phyloP scores from a whole-genome alignment of 2,329 filamentous ascomycete genomes.

The Claviceps paspali region DNA sequence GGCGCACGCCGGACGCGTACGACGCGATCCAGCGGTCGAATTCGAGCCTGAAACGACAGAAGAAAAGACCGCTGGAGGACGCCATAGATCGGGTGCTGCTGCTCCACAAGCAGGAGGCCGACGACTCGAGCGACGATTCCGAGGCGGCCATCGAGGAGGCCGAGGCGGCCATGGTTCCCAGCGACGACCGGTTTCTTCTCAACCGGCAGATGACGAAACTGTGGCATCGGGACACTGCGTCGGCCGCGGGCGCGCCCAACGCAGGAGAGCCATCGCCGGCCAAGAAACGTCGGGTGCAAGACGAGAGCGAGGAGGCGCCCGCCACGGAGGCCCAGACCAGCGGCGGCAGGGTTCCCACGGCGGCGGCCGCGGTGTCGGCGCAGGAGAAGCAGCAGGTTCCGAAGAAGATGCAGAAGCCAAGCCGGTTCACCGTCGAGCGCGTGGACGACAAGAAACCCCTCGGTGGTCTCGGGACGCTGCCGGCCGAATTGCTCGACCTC shows the following conservation, averaged over 20 bases:
- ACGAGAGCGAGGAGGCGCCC: slow-evolving; percentile 12
- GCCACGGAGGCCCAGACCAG: slow-evolving; percentile 3
- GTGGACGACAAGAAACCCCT: slow-evolving; percentile 10
- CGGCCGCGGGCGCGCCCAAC: slow-evolving; percentile 5
- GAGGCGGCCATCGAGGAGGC: slow-evolving; percentile 32
- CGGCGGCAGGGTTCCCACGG: not conserved
- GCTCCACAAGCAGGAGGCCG: slow-evolving; percentile 50
- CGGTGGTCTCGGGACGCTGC: slow-evolving; percentile 16
- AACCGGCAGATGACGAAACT: slow-evolving; percentile 27
- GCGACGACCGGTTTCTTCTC: slow-evolving; percentile 23
- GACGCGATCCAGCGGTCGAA: slow-evolving; percentile 74
- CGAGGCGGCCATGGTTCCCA: slow-evolving; percentile 18
- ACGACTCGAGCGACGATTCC: slow-evolving; percentile 38
- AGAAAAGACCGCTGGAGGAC: slow-evolving; percentile 69
- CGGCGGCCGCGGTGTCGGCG: slow-evolving; percentile 4
- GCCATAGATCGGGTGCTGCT: slow-evolving; percentile 71
- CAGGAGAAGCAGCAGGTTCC: slow-evolving; percentile 13
- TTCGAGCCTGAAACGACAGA: slow-evolving; percentile 68
- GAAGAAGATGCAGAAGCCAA: slow-evolving; percentile 17
- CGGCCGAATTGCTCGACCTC: slow-evolving; percentile 10
- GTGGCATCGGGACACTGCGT: slow-evolving; percentile 19
- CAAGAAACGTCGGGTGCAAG: slow-evolving; percentile 20
- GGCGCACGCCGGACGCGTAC: slow-evolving; percentile 49
- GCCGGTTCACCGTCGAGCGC: slow-evolving; percentile 17
- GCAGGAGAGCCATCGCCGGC: slow-evolving; percentile 11